A percentile compares a stretch with the other conserved stretches of the same genome.
Conservation (phyloP, 2,329 filamentous ascomycete species). For the Venturiaceae sp. region DNA sequence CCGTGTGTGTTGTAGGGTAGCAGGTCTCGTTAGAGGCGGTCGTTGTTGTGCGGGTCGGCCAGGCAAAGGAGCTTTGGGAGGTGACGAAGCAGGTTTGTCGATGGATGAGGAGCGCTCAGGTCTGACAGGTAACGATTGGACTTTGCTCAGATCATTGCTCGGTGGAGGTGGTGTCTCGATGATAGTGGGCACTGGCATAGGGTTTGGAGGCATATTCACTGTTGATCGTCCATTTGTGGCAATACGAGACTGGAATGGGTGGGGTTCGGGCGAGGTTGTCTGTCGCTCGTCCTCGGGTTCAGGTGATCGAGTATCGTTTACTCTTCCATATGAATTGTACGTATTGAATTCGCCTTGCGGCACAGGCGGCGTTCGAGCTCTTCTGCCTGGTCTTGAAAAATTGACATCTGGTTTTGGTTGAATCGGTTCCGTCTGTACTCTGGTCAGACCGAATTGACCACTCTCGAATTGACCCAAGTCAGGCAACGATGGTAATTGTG, state of each 20-base stretch:
- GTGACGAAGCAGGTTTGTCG: conserved; percentile 8
- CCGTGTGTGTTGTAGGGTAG: conserved; percentile 23
- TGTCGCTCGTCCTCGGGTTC: conserved; percentile 19
- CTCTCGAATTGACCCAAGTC: conserved; percentile 31
- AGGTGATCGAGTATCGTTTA: conserved; percentile 12
- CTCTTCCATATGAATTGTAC: background rate
- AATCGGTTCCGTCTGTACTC: conserved; percentile 62
- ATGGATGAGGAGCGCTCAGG: conserved; percentile 43
- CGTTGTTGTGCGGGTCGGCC: conserved; percentile 12
- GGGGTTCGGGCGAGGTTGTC: conserved; percentile 27
- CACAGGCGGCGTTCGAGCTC: conserved; percentile 1
- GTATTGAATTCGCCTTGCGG: conserved; percentile 16
- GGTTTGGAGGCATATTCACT: conserved; percentile 36
- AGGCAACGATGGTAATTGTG: conserved; percentile 13
- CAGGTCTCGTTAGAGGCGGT: conserved; percentile 7
- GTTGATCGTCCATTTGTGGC: conserved; percentile 47
- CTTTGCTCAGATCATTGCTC: background rate
- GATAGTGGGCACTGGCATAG: conserved; percentile 43
- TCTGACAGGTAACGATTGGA: conserved; percentile 15
- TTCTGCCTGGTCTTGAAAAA: conserved; percentile 47
- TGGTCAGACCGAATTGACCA: conserved; percentile 32
- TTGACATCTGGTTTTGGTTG: conserved; percentile 33
- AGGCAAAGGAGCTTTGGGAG: conserved; percentile 20
- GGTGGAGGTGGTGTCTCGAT: conserved; percentile 51
- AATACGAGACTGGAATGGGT: conserved; percentile 46